These are phyloP conservation scores for Brassica nigra DNA, from an alignment of 345 rosid genomes.

Conservation along the genomic window DNA sequence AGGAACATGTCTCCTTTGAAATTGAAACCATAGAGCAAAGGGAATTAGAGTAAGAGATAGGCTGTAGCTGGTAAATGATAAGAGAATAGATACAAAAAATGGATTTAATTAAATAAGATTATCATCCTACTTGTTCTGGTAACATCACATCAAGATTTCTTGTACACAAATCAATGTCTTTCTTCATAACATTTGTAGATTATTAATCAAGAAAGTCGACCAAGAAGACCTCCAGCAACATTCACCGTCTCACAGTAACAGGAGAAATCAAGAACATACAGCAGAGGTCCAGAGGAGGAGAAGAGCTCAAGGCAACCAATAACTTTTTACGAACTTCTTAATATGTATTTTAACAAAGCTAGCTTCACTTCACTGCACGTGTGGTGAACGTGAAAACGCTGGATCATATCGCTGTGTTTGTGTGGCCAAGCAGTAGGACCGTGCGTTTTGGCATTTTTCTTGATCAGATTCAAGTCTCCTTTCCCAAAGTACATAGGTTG, in stretches of 20 bases:
- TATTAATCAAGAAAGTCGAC: constrained; percentile 44
- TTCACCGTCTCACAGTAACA: constrained; percentile 57
- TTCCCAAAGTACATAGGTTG: constrained; percentile 27
- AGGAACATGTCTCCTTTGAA: not conserved
- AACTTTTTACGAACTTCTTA: constrained; percentile 64
- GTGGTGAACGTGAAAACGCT: constrained; percentile 5
- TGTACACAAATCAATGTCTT: too few species aligned
- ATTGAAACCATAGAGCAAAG: not conserved
- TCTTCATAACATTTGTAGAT: constrained; percentile 42
- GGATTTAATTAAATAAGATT: too few species aligned
- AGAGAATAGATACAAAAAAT: too few species aligned
- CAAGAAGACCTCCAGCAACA: constrained; percentile 58
- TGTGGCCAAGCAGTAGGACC: constrained; percentile 24
- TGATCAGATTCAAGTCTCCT: constrained; percentile 8
- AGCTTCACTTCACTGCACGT: constrained; percentile 38
- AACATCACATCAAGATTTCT: not conserved
- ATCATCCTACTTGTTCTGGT: too few species aligned
- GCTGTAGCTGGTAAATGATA: not conserved
- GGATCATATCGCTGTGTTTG: constrained; percentile 2
- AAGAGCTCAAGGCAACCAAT: constrained; percentile 45
- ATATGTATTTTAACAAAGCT: constrained; percentile 53
- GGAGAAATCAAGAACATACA: constrained; percentile 37
- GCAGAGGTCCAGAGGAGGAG: constrained; percentile 32
- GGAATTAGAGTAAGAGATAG: not conserved
- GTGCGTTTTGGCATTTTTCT: constrained; percentile 2